Evolutionary conservation across 345 rosid species (phyloP), one percentile per base, ranked within the genome.

Genomic region (Geranium rotundifolium): DNA sequence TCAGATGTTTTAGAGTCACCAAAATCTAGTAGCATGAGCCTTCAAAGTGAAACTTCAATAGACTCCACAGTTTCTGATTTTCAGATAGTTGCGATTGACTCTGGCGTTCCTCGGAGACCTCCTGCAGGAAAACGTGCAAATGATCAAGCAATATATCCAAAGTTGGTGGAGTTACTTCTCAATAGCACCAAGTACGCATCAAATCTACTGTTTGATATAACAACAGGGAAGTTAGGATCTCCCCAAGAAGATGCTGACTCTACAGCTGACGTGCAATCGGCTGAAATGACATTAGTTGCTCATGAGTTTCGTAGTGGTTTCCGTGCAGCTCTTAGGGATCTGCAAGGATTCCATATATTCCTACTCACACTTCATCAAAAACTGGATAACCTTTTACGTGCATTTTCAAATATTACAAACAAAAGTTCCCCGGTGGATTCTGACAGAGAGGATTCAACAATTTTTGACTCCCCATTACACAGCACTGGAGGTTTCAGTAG

Each of bases 61-160:
- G 80, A 77, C 37, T 75, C 84, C 5, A 59, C 66, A 3, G 58
- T 71, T 63, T 61, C 86, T 68, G 84, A 80, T 71, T 81, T 78
- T 66, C 84, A 80, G 60, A 78, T 88, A 52, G 88, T 93, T 54
- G 91, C 95, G 59, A 93, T 90, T 75, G 99, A 93, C 80, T 88
- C 97, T 7, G 88, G 87, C 60, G 95, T 93, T 77, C 99, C 99
- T 20, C 90, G 99, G 31, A 79, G 99, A 17, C 99, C 99, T 68
- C 99, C 99, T 54, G 92, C 91, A 56, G 99, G 86, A 66, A 93
- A 90, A 82, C 96, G 96, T 54, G 63, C 96, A 67, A 86, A 92
- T 71, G 99, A 93, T 77, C 96, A 88, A 50, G 82, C 76, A 61
- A 84, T 77, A 67, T 93, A 93, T 81, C 99, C 99, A 23, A 88